A percentile compares a stretch with the other conserved stretches of the same genome.
These are phyloP conservation scores for Fibroporia radiculosa DNA, from an alignment of 768 basidiomycete species.

Conservation along the genomic window DNA sequence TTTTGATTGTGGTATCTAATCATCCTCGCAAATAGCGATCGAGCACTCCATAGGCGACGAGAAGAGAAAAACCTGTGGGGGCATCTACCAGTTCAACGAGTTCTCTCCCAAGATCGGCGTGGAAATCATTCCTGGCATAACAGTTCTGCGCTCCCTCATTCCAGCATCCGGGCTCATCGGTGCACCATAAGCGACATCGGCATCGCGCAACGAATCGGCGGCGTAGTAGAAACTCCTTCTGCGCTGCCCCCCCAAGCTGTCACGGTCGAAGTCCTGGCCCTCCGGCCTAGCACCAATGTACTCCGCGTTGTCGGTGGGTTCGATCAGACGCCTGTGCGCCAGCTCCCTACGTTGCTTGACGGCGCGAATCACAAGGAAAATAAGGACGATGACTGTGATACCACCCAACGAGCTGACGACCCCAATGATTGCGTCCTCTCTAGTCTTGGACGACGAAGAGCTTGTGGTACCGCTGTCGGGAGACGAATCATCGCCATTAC, in stretches of 20 bases:
- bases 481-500: constrained; percentile 15
- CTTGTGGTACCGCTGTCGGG: constrained; percentile 17
- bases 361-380: constrained; percentile 64
- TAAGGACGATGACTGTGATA: constrained; percentile 64
- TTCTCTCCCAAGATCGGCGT: constrained; percentile 74
- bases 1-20: not conserved
- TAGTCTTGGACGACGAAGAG: constrained; percentile 32
- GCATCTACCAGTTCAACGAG: constrained; percentile 71
- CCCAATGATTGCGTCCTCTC: constrained; percentile 86
- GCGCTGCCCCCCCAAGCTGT: constrained; percentile 64
- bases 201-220: constrained; percentile 65
- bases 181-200: constrained; percentile 28
- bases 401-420: constrained; percentile 80
- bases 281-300: constrained; percentile 44
- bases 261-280: constrained; percentile 72
- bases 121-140: constrained; percentile 58
- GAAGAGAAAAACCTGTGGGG: not conserved
- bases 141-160: constrained; percentile 52
- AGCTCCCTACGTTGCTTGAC: constrained; percentile 59
- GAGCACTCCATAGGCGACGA: not conserved
- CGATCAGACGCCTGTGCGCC: constrained; percentile 66
- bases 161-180: constrained; percentile 25
- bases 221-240: constrained; percentile 81
- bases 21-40: not conserved
- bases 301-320: constrained; percentile 27